A percentile compares a stretch with the other conserved stretches of the same genome.
These are phyloP conservation scores for Umbilicus rupestris DNA, from an alignment of 164 flowering plant species.

Conservation along the genomic window DNA sequence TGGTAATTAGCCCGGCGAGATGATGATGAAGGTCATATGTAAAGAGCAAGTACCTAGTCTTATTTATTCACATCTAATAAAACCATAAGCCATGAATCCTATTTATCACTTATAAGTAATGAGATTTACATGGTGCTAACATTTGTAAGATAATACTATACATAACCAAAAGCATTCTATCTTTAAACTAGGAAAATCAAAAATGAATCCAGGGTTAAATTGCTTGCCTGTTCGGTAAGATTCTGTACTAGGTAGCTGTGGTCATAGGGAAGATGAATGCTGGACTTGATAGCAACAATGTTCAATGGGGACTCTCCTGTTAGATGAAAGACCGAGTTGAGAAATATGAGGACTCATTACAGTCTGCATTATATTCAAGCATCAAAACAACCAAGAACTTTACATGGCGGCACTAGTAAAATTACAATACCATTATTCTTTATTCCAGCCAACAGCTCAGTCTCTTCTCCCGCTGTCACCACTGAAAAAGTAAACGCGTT, in stretches of 20 bases:
- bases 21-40: no score
- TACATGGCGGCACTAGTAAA: not conserved
- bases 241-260: not conserved
- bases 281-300: slow-evolving; percentile 68
- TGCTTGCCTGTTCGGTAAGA: slow-evolving; percentile 66
- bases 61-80: no score
- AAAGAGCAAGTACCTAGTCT: no score
- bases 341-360: not conserved
- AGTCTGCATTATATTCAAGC: not conserved
- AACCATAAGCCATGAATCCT: no score
- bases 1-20: no score
- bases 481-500: slow-evolving; percentile 38
- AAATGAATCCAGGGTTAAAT: not conserved
- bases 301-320: slow-evolving; percentile 62
- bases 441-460: slow-evolving; percentile 76
- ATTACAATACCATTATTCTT: slow-evolving; percentile 63
- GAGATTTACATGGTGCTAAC: no score
- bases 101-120: no score
- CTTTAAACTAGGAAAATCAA: no score
- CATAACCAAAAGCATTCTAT: no score
- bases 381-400: not conserved
- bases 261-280: slow-evolving; percentile 20
- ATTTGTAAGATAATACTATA: no score
- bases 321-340: not conserved
- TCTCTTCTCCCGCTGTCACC: slow-evolving; percentile 75